phyloP scores from a whole-genome alignment of 495 filamentous ascomycete species.

The Lophiostoma macrostomum region DNA sequence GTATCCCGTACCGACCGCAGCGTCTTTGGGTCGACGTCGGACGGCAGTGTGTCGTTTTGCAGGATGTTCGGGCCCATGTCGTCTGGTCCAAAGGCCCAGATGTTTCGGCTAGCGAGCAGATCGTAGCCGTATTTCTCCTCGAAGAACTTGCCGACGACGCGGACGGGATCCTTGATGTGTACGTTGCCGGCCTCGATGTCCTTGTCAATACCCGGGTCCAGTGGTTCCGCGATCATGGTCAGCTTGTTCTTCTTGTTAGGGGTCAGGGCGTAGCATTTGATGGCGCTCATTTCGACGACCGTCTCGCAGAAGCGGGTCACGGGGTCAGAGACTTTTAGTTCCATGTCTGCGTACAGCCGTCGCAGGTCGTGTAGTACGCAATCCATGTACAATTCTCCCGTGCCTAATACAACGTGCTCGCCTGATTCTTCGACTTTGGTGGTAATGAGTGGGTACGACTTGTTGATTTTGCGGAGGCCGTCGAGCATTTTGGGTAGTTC shows the following conservation, averaged over 20 bases:
- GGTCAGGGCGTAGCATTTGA: conserved; percentile 95
- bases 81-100: conserved; percentile 98
- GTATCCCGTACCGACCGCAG: conserved; percentile 85
- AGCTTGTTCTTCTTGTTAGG: conserved; percentile 99
- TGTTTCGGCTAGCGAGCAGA: conserved; percentile 85
- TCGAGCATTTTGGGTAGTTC: conserved; percentile 99
- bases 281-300: conserved; percentile 93
- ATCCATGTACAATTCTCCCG: conserved; percentile 98
- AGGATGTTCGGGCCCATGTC: conserved; percentile 94
- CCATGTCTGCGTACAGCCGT: conserved; percentile 95
- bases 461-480: conserved; percentile 93
- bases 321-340: conserved; percentile 95
- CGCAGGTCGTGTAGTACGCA: conserved; percentile 95
- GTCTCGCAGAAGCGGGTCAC: conserved; percentile 98
- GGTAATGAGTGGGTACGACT: conserved; percentile 89
- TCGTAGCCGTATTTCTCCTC: conserved; percentile 98
- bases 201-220: conserved; percentile 91
- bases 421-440: conserved; percentile 99
- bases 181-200: conserved; percentile 92
- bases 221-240: conserved; percentile 94
- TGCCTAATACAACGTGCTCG: conserved; percentile 91
- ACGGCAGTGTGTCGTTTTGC: conserved; percentile 91
- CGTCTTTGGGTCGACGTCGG: conserved; percentile 84
- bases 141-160: conserved; percentile 93
- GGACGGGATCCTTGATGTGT: conserved; percentile 86